A percentile compares a stretch with the other conserved stretches of the same genome.
Evolutionary conservation across 345 rosid genomes (phyloP).

Genomic region (Populus davidiana): DNA sequence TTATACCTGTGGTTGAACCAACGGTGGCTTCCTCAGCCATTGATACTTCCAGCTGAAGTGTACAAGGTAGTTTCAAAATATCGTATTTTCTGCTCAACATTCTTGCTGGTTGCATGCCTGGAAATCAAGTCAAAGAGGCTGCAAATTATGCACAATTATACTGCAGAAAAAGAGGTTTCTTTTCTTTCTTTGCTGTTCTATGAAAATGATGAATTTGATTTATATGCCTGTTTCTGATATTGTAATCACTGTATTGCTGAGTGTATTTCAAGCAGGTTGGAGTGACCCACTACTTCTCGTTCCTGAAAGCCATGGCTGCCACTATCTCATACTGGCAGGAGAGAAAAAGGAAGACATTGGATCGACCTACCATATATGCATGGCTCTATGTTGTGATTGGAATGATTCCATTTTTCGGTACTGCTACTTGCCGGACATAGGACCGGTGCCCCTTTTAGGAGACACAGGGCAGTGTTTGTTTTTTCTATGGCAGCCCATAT

Average conservation of each 20-base stretch:
- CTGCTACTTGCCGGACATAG: slow-evolving; percentile 65
- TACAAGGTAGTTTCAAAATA: slow-evolving; percentile 55
- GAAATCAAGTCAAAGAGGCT: background rate
- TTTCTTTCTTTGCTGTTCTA: background rate
- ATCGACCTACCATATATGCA: slow-evolving; percentile 57
- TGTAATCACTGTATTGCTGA: slow-evolving; percentile 7
- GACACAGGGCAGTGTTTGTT: slow-evolving; percentile 31
- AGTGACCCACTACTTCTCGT: slow-evolving; percentile 86
- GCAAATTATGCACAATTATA: background rate
- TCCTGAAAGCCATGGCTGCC: slow-evolving; percentile 87
- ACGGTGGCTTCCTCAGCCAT: slow-evolving; percentile 87
- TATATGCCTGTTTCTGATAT: background rate
- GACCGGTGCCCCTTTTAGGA: slow-evolving; percentile 58
- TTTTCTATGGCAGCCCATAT: slow-evolving; percentile 40
- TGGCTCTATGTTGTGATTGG: slow-evolving; percentile 58
- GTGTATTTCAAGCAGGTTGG: slow-evolving; percentile 56
- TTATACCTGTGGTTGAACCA: slow-evolving; percentile 75
- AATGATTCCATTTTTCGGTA: slow-evolving; percentile 44
- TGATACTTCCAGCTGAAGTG: slow-evolving; percentile 88
- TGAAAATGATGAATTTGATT: background rate
- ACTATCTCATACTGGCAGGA: slow-evolving; percentile 77
- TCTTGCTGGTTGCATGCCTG: background rate
- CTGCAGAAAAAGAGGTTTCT: background rate
- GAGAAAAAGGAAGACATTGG: slow-evolving; percentile 58
- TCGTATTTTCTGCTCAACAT: background rate